These are phyloP conservation scores for Lanzia echinophila DNA, from an alignment of 2,329 filamentous ascomycete genomes.

Conservation along the genomic window DNA sequence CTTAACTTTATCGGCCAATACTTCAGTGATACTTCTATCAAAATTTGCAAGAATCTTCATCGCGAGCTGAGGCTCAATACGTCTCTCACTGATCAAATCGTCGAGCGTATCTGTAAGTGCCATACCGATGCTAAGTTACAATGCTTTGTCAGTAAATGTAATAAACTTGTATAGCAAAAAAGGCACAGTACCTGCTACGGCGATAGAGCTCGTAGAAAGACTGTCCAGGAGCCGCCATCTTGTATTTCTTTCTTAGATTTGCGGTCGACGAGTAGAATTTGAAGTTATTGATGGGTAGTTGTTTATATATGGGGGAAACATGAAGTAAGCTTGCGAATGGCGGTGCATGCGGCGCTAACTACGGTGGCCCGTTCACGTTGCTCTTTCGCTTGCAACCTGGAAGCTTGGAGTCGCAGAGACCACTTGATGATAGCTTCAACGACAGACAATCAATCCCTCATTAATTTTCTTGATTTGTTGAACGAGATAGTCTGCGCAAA, in stretches of 20 bases:
- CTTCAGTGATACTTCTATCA: conserved; percentile 86
- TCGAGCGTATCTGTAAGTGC: conserved; percentile 95
- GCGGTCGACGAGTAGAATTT: conserved; percentile 10
- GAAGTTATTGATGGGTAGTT: conserved; percentile 8
- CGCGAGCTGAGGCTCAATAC: conserved; percentile 94
- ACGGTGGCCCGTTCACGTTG: conserved; percentile 16
- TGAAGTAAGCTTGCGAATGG: conserved; percentile 16
- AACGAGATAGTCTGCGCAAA: conserved; percentile 20
- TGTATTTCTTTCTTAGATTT: conserved; percentile 17
- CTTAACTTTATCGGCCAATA: conserved; percentile 87
- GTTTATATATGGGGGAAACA: conserved; percentile 12
- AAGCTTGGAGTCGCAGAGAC: conserved; percentile 3
- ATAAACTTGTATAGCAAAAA: conserved; percentile 27
- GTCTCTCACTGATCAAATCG: conserved; percentile 86
- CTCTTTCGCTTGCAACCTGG: conserved; percentile 5
- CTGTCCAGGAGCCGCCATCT: conserved; percentile 46
- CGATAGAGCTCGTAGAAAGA: conserved; percentile 93
- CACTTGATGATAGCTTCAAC: conserved; percentile 4
- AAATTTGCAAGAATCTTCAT: conserved; percentile 98
- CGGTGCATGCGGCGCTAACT: conserved; percentile 11
- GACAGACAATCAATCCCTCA: neutral
- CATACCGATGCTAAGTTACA: conserved; percentile 68
- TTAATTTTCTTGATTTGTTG: neutral
- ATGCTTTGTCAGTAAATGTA: conserved; percentile 26
- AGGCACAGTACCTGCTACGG: conserved; percentile 76